A percentile compares a stretch with the other conserved stretches of the same genome.
These are phyloP conservation scores for Chenopodium quinoa DNA, from an alignment of 148 eudicot genomes.

Conservation along the genomic window DNA sequence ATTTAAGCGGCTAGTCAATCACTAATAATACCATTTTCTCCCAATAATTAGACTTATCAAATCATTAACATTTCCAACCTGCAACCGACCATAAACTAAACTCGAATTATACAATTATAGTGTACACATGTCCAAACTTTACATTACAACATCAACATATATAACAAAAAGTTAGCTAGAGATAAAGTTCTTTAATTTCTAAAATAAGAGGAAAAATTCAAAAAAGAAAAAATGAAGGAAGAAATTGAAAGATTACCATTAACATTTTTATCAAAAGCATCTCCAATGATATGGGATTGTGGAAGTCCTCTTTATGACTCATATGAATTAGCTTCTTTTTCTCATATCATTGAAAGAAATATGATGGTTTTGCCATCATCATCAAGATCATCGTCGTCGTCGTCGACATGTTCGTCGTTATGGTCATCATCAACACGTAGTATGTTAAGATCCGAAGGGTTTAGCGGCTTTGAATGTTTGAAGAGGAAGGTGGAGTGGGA, in stretches of 20 bases:
- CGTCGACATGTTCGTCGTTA: background rate
- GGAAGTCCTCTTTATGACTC: slow-evolving; percentile 41
- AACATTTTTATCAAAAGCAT: background rate
- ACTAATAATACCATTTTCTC: background rate
- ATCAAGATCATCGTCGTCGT: slow-evolving; percentile 4
- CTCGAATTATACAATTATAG: background rate
- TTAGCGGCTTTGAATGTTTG: slow-evolving; percentile 15
- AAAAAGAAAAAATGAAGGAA: slow-evolving; percentile 6
- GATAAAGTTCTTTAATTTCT: background rate
- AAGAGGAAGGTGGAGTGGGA: slow-evolving; percentile 35
- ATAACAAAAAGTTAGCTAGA: background rate
- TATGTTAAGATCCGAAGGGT: slow-evolving; percentile 16
- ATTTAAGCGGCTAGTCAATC: slow-evolving; percentile 13
- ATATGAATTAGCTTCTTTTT: slow-evolving; percentile 32
- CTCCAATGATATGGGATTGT: slow-evolving; percentile 29
- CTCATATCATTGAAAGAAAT: slow-evolving; percentile 35
- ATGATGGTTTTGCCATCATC: slow-evolving; percentile 23
- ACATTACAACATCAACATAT: background rate
- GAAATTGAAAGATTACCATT: slow-evolving; percentile 18
- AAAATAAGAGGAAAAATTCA: background rate
- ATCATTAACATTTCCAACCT: slow-evolving; percentile 23
- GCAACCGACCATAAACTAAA: background rate
- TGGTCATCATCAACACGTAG: background rate
- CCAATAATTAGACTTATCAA: background rate
- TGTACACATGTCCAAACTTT: background rate